A percentile compares a stretch with the other conserved stretches of the same genome.
Conservation (phyloP, 257 asterid species). For the Paraleonurus japonicus region DNA sequence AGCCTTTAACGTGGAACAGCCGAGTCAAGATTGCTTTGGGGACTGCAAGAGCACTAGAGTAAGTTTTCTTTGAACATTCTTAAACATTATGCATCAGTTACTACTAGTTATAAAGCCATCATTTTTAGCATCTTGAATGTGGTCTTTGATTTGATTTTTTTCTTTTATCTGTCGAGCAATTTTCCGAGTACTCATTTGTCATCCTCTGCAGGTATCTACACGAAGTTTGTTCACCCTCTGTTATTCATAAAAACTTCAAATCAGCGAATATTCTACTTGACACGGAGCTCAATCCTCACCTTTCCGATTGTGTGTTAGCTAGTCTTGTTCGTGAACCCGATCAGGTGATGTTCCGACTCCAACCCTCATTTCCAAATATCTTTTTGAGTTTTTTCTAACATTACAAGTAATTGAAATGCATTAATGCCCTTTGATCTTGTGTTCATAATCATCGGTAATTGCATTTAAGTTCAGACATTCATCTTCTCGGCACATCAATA, state of each 20-base stretch:
- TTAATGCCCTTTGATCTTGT: background rate
- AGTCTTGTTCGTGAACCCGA: conserved; percentile 70
- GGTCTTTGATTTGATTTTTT: background rate
- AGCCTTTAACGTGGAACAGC: conserved; percentile 85
- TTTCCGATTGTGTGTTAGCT: conserved; percentile 85
- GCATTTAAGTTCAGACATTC: background rate
- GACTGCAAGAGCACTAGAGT: conserved; percentile 95
- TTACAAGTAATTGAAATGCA: background rate
- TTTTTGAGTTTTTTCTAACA: background rate
- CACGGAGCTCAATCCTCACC: conserved; percentile 87
- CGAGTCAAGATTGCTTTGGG: conserved; percentile 96
- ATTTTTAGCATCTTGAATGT: background rate
- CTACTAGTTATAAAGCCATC: background rate
- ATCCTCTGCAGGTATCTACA: conserved; percentile 75
- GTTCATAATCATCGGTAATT: background rate
- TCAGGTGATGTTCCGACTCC: conserved; percentile 45
- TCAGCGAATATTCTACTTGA: conserved; percentile 88
- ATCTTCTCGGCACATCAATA: background rate
- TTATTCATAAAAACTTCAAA: conserved; percentile 80
- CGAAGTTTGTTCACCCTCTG: conserved; percentile 92
- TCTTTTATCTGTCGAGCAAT: background rate
- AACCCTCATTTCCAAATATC: background rate
- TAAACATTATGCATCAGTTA: too few species aligned
- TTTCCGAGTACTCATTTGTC: conserved; percentile 21
- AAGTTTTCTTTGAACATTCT: conserved; percentile 23